Conservation (phyloP, 805 yeast genomes). For the Wickerhamomyces ciferrii region DNA sequence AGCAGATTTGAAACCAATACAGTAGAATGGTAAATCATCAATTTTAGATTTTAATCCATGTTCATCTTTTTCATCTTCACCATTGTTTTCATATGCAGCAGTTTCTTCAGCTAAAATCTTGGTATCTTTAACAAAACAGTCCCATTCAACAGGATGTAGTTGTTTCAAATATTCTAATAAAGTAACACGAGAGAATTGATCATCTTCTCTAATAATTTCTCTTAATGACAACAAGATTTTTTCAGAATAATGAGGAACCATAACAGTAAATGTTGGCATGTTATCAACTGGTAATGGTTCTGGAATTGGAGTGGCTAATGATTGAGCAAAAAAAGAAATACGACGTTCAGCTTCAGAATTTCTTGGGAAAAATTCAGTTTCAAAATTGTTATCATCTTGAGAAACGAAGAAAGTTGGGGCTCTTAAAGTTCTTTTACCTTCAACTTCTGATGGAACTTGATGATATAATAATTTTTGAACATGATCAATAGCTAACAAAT, state of each 20-base stretch:
- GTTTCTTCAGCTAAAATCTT: constrained; percentile 93
- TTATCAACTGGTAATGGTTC: constrained; percentile 99
- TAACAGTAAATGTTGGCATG: constrained; percentile 98
- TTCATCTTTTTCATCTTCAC: constrained; percentile 48
- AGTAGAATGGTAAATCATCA: constrained; percentile 90
- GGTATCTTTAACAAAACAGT: constrained; percentile 93
- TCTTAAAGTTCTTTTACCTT: constrained; percentile 96
- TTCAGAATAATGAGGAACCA: constrained; percentile 95
- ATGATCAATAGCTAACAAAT: constrained; percentile 94
- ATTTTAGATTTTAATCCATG: constrained; percentile 75
- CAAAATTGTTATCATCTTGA: constrained; percentile 90
- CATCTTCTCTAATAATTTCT: constrained; percentile 96
- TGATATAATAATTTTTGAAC: constrained; percentile 96
- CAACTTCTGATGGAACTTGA: constrained; percentile 97
- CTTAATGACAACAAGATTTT: constrained; percentile 89
- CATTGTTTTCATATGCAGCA: constrained; percentile 56
- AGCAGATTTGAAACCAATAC: constrained; percentile 96
- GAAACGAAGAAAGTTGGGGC: constrained; percentile 99
- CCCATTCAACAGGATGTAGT: constrained; percentile 96
- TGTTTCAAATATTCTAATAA: constrained; percentile 91
- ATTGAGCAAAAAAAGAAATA: constrained; percentile 98
- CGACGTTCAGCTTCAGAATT: constrained; percentile 99
- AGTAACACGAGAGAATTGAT: constrained; percentile 92
- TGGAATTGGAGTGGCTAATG: constrained; percentile 96
- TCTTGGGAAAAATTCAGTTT: constrained; percentile 94